Evolutionary conservation across 148 eudicot species (phyloP).

Genomic region (Suaeda aralocaspica): DNA sequence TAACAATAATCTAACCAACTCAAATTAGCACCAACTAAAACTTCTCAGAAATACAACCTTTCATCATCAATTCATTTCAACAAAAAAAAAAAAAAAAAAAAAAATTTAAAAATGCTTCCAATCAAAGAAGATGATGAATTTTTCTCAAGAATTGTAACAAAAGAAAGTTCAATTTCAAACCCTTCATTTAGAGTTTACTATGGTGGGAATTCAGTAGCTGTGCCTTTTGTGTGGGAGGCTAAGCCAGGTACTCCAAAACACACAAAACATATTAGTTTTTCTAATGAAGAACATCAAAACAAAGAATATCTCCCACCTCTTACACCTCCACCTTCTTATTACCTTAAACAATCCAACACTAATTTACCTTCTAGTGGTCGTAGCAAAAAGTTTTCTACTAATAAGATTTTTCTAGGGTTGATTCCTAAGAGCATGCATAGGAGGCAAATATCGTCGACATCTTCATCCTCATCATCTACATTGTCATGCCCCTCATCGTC

Average conservation of each 20-base stretch:
- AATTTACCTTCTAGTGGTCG: neutral
- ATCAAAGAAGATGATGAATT: conserved; percentile 37
- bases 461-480: conserved; percentile 4
- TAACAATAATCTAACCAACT: conserved; percentile 6
- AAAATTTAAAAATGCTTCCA: conserved; percentile 17
- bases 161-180: conserved; percentile 33
- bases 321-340: conserved; percentile 29
- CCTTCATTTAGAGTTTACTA: conserved; percentile 61
- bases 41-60: neutral
- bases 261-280: conserved; percentile 8
- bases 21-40: neutral
- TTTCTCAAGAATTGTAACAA: conserved; percentile 41
- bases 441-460: conserved; percentile 14
- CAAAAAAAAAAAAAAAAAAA: neutral
- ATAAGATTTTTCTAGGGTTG: conserved; percentile 13
- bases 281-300: neutral
- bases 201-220: conserved; percentile 44
- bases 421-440: conserved; percentile 18
- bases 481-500: conserved; percentile 17
- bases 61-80: too few relatives aligned
- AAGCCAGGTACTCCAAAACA: conserved; percentile 87
- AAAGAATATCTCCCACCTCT: conserved; percentile 13
- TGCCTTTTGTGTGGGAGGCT: conserved; percentile 82
- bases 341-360: conserved; percentile 7
- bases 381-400: conserved; percentile 5